Percentiles rank a stretch among this genome's conserved stretches.
These are phyloP conservation scores for Priceomyces castillae DNA, from an alignment of 805 yeast genomes.

Conservation along the genomic window DNA sequence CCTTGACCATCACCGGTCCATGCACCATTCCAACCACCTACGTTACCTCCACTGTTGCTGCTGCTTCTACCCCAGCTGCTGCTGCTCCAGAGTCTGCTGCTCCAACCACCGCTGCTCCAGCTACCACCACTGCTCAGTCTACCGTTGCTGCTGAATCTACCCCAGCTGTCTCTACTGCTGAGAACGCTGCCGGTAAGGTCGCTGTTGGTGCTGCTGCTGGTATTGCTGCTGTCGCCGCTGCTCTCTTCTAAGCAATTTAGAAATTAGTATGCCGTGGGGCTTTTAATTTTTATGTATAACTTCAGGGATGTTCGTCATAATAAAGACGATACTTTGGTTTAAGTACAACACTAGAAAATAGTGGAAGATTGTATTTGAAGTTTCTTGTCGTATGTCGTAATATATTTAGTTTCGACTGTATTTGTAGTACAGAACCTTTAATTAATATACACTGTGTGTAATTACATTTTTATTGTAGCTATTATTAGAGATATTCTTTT, in stretches of 20 bases:
- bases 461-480: neutral
- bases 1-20: constrained; percentile 83
- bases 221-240: constrained; percentile 50
- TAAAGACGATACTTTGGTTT: neutral
- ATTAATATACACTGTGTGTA: constrained; percentile 6
- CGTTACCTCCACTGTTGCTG: constrained; percentile 20
- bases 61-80: constrained; percentile 17
- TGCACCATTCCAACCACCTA: constrained; percentile 64
- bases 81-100: constrained; percentile 14
- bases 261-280: neutral
- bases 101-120: constrained; percentile 11
- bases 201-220: constrained; percentile 52
- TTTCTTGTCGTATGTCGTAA: constrained; percentile 3
- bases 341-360: neutral
- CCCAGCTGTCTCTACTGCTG: constrained; percentile 26
- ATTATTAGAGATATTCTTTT: too few species aligned
- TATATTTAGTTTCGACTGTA: constrained; percentile 5
- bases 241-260: constrained; percentile 37
- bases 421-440: constrained; percentile 3
- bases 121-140: constrained; percentile 14
- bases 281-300: constrained; percentile 1
- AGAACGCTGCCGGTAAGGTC: constrained; percentile 41
- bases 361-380: neutral
- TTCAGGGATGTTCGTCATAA: constrained; percentile 1
- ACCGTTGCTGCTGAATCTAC: constrained; percentile 11